Percentiles rank a stretch among this genome's conserved stretches.
Conservation (phyloP, 371 early-diverging fungal genomes). For the Mortierella sp. region DNA sequence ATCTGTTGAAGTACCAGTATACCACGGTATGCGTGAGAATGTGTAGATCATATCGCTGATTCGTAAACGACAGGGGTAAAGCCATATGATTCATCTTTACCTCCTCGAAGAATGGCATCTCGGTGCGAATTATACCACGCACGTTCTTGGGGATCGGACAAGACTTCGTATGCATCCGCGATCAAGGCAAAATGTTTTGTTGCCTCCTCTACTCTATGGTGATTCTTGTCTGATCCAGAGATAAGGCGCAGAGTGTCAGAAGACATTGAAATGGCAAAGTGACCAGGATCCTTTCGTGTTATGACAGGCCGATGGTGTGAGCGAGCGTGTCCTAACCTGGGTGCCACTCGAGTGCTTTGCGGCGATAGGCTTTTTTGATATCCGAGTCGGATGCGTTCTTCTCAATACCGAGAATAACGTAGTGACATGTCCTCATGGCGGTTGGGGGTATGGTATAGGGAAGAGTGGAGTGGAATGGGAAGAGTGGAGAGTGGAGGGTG, state of each 20-base stretch:
- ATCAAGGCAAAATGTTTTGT: constrained; percentile 87
- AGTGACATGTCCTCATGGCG: constrained; percentile 83
- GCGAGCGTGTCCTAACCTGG: constrained; percentile 77
- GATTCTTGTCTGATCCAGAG: constrained; percentile 82
- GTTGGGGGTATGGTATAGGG: background rate
- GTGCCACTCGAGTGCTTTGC: constrained; percentile 88
- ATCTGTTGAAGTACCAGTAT: no score
- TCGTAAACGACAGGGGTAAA: background rate
- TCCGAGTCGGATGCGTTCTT: constrained; percentile 77
- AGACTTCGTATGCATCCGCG: constrained; percentile 90
- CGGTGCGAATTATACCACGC: constrained; percentile 91
- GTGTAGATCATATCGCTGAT: no score
- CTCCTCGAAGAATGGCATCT: constrained; percentile 83
- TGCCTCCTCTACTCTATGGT: constrained; percentile 82
- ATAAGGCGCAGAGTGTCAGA: no score
- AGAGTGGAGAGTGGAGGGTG: constrained; percentile 1
- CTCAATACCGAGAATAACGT: constrained; percentile 88
- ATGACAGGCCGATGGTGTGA: no score
- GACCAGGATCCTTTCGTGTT: no score
- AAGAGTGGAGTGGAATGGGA: background rate
- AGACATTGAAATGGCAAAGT: background rate
- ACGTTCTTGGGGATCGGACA: constrained; percentile 90
- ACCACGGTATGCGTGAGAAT: no score
- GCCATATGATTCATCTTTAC: constrained; percentile 44
- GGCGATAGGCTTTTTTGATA: constrained; percentile 90